Percentiles rank a stretch among this genome's conserved stretches.
Conservation (phyloP, 306 rosid genomes). For the Prosopis cineraria region DNA sequence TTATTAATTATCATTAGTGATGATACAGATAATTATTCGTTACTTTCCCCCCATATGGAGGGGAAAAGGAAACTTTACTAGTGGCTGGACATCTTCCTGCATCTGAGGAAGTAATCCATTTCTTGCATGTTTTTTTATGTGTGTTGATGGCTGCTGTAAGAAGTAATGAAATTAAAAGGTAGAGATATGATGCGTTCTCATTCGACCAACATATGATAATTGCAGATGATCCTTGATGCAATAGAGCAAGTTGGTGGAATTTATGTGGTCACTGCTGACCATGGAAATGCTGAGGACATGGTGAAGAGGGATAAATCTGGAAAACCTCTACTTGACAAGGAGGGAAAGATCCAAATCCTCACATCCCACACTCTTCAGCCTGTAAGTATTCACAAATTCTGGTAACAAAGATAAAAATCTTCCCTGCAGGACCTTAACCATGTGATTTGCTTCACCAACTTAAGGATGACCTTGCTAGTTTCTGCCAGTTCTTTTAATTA, state of each 20-base stretch:
- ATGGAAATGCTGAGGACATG: conserved; percentile 99
- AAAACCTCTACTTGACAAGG: conserved; percentile 77
- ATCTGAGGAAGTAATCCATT: background rate
- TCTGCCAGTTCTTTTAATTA: background rate
- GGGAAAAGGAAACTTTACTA: background rate
- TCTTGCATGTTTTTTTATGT: conserved; percentile 4
- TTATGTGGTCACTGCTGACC: conserved; percentile 97
- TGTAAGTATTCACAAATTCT: conserved; percentile 52
- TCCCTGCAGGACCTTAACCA: background rate
- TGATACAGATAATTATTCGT: background rate
- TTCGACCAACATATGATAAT: conserved; percentile 9
- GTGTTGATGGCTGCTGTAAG: background rate
- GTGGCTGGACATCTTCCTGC: background rate
- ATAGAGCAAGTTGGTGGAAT: conserved; percentile 95
- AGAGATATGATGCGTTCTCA: background rate
- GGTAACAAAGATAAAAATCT: background rate
- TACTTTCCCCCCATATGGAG: background rate
- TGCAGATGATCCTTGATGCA: conserved; percentile 91
- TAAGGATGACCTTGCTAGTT: background rate
- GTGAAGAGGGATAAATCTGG: conserved; percentile 92
- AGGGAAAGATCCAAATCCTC: conserved; percentile 85
- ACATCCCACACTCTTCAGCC: conserved; percentile 97
- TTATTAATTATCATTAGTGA: background rate
- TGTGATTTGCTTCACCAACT: background rate
- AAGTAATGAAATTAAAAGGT: background rate